Evolutionary conservation across 495 filamentous ascomycete genomes (phyloP).

Genomic region (Aspergillus steynii): DNA sequence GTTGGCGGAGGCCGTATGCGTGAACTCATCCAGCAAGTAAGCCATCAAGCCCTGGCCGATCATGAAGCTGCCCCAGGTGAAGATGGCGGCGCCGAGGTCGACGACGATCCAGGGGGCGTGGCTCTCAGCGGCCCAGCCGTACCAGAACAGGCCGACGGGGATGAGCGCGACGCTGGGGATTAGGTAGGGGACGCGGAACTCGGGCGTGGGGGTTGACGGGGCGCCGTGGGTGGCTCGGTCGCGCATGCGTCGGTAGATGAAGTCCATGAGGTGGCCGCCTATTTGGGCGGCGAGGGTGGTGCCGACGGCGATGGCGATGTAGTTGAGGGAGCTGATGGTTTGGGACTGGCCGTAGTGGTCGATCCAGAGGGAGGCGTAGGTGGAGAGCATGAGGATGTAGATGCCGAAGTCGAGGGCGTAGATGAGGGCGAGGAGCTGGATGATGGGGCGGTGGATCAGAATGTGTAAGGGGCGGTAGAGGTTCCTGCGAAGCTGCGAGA

Average conservation of each 20-base stretch:
- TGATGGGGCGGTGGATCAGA: constrained; percentile 1
- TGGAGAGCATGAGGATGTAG: constrained; percentile 23
- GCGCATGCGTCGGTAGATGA: constrained; percentile 61
- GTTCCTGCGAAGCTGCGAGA: constrained; percentile 3
- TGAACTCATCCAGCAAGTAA: constrained; percentile 46
- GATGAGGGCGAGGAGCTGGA: constrained; percentile 2
- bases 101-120: constrained; percentile 51
- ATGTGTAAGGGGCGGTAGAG: constrained; percentile 1
- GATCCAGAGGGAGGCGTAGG: constrained; percentile 63
- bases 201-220: constrained; percentile 39
- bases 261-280: constrained; percentile 60
- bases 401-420: constrained; percentile 9
- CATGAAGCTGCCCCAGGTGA: constrained; percentile 57
- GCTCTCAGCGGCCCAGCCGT: constrained; percentile 61
- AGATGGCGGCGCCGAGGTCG: constrained; percentile 63
- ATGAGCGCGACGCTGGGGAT: constrained; percentile 51
- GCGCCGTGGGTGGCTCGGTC: constrained; percentile 46
- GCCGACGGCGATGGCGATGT: constrained; percentile 63
- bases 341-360: constrained; percentile 54
- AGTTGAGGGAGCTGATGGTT: constrained; percentile 63
- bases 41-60: constrained; percentile 64
- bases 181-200: constrained; percentile 57
- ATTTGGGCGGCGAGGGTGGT: constrained; percentile 63
- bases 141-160: constrained; percentile 61
- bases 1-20: constrained; percentile 69